Evolutionary conservation across 371 early-diverging fungal genomes (phyloP).

Genomic region (Paraphysoderma sedebokerense): DNA sequence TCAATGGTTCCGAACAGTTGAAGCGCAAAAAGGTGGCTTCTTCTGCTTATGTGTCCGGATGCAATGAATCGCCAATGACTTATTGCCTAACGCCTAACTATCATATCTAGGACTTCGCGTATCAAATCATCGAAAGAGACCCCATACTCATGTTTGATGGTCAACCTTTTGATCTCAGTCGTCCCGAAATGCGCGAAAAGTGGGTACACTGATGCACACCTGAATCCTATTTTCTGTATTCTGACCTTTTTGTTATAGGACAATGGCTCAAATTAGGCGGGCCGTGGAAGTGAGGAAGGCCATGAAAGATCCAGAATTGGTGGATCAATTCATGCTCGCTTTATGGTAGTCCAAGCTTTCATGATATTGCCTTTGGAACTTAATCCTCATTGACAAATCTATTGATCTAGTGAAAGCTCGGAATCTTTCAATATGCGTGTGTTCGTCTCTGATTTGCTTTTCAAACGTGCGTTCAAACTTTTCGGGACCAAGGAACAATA

Average conservation of each 20-base stretch:
- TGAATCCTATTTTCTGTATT: background rate
- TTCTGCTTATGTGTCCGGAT: too few relatives aligned
- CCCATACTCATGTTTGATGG: constrained; percentile 29
- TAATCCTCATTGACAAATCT: background rate
- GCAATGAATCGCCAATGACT: too few relatives aligned
- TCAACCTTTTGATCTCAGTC: constrained; percentile 35
- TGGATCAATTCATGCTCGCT: constrained; percentile 10
- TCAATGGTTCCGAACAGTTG: constrained; percentile 26
- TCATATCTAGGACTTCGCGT: constrained; percentile 21
- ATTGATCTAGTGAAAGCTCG: constrained; percentile 21
- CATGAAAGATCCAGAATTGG: constrained; percentile 13
- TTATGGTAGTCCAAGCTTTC: constrained; percentile 7
- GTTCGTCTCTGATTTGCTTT: constrained; percentile 37
- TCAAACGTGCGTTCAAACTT: constrained; percentile 32
- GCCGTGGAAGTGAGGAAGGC: constrained; percentile 13
- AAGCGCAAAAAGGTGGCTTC: too few relatives aligned
- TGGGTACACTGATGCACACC: constrained; percentile 6
- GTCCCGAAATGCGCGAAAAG: constrained; percentile 39
- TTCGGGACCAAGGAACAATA: constrained; percentile 39
- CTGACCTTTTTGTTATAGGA: constrained; percentile 10
- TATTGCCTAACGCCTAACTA: too few relatives aligned
- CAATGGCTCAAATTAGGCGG: constrained; percentile 38
- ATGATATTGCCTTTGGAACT: background rate
- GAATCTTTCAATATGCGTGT: constrained; percentile 41
- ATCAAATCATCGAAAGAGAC: constrained; percentile 30